Evolutionary conservation across 352 stramenopile genomes (phyloP).

Genomic region (Phytophthora chlamydospora): DNA sequence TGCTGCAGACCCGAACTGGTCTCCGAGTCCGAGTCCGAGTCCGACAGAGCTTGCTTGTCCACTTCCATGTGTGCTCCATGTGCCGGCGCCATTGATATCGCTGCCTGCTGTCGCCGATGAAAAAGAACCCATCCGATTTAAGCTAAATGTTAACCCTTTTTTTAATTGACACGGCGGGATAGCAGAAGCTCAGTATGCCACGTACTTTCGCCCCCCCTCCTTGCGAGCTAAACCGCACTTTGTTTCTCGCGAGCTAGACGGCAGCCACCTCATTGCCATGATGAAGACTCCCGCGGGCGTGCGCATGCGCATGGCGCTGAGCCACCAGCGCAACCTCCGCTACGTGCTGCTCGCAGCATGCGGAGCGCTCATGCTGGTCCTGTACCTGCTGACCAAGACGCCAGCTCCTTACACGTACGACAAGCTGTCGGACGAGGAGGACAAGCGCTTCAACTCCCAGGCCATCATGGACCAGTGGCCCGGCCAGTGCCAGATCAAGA

Average conservation of each 20-base stretch:
- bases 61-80: neutral
- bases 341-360: constrained; percentile 51
- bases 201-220: constrained; percentile 27
- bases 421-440: constrained; percentile 54
- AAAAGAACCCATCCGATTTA: constrained; percentile 18
- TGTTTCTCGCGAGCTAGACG: constrained; percentile 24
- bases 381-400: constrained; percentile 52
- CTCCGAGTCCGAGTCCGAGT: too few relatives aligned
- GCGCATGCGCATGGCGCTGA: constrained; percentile 71
- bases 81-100: neutral
- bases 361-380: constrained; percentile 48
- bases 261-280: neutral
- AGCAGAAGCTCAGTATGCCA: constrained; percentile 19
- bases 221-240: constrained; percentile 22
- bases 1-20: neutral
- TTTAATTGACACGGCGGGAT: neutral
- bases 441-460: constrained; percentile 54
- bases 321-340: constrained; percentile 67
- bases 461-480: constrained; percentile 71
- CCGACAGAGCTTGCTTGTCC: neutral
- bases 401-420: constrained; percentile 53
- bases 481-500: constrained; percentile 83
- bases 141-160: neutral
- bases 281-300: constrained; percentile 72
- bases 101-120: neutral